phyloP scores from a whole-genome alignment of 2,329 filamentous ascomycete species.

The Aspergillus pseudoglaucus region DNA sequence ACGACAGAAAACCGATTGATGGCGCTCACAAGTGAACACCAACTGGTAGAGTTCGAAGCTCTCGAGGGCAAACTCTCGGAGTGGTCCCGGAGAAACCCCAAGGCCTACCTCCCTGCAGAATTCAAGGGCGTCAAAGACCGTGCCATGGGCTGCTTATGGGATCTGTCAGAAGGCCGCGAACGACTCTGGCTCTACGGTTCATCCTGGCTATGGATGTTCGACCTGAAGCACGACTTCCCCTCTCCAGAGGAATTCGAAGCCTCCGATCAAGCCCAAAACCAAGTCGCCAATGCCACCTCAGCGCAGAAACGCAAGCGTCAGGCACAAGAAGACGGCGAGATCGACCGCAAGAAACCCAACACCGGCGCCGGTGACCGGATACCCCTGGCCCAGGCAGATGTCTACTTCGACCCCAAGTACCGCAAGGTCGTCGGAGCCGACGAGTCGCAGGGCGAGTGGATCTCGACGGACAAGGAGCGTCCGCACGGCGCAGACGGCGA shows the following conservation, averaged over 20 bases:
- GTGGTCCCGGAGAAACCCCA: slow-evolving; percentile 80
- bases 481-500: slow-evolving; percentile 15
- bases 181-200: slow-evolving; percentile 83
- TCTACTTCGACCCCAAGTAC: slow-evolving; percentile 43
- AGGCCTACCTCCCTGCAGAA: slow-evolving; percentile 64
- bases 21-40: slow-evolving; percentile 56
- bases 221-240: slow-evolving; percentile 65
- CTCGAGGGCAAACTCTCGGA: slow-evolving; percentile 68
- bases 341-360: slow-evolving; percentile 41
- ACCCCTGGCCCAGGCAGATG: slow-evolving; percentile 36
- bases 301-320: slow-evolving; percentile 40
- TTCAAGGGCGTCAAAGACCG: slow-evolving; percentile 71
- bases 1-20: slow-evolving; percentile 51
- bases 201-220: slow-evolving; percentile 87
- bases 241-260: slow-evolving; percentile 25
- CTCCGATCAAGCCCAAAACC: slow-evolving; percentile 16
- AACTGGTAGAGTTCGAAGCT: slow-evolving; percentile 73
- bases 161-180: slow-evolving; percentile 50
- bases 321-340: slow-evolving; percentile 27
- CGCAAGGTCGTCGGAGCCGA: slow-evolving; percentile 41
- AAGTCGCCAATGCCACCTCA: slow-evolving; percentile 16
- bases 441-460: slow-evolving; percentile 27
- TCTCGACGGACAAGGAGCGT: slow-evolving; percentile 27
- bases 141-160: slow-evolving; percentile 80
- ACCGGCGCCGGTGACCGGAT: slow-evolving; percentile 53